Conservation (phyloP, 139 green algal genomes). For the Coccomyxa sp. region DNA sequence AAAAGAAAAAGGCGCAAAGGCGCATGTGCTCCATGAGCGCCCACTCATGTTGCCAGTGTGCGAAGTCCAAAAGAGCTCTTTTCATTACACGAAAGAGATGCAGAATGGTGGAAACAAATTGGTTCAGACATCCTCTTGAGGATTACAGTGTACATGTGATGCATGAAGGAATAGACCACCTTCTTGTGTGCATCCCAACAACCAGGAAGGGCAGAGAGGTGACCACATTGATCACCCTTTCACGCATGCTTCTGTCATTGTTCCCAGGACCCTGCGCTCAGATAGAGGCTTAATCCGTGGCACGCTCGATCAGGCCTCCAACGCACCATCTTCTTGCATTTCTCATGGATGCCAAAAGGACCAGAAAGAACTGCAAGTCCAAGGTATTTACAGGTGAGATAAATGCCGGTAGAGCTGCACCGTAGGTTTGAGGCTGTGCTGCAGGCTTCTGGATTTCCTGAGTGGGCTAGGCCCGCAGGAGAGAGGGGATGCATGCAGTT, state of each 20-base stretch:
- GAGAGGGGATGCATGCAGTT: no score
- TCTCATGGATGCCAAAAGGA: neutral
- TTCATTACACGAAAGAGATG: neutral
- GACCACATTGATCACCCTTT: constrained; percentile 14
- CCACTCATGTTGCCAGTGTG: neutral
- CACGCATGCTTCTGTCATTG: constrained; percentile 12
- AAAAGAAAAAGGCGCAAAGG: neutral
- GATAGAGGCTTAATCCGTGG: neutral
- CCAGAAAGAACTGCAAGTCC: neutral
- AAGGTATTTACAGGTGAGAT: neutral
- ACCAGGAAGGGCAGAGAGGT: constrained; percentile 22
- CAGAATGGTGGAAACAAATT: neutral
- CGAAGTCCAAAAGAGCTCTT: neutral
- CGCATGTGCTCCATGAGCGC: neutral
- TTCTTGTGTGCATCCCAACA: constrained; percentile 2
- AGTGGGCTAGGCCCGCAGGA: neutral
- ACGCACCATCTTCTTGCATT: neutral
- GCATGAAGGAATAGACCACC: neutral
- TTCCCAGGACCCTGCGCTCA: constrained; percentile 14
- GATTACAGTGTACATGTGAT: neutral
- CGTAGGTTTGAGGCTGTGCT: neutral
- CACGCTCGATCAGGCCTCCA: neutral
- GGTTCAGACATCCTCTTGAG: neutral
- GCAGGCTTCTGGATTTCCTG: neutral
- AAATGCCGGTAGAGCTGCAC: neutral